Conservation (phyloP, 306 rosid genomes). For the Rubus idaeus region DNA sequence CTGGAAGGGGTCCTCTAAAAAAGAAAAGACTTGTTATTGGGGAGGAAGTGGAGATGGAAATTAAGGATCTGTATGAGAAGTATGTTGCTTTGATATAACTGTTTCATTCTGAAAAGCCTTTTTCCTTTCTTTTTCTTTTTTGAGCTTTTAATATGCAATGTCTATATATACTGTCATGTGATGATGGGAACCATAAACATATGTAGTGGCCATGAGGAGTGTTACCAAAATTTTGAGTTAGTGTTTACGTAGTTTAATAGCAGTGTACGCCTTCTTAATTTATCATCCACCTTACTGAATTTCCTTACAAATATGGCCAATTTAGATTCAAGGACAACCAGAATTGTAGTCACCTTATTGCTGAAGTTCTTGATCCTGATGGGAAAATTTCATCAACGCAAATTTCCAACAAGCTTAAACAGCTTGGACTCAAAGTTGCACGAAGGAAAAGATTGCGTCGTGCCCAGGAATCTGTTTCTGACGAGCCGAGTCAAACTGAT, state of each 20-base stretch:
- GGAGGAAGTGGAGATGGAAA: conserved; percentile 57
- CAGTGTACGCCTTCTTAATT: not conserved
- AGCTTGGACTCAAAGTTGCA: conserved; percentile 56
- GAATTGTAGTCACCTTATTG: conserved; percentile 63
- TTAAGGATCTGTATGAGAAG: conserved; percentile 77
- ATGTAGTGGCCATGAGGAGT: conserved; percentile 3
- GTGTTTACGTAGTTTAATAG: conserved; percentile 1
- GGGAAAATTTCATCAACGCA: conserved; percentile 67
- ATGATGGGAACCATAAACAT: not conserved
- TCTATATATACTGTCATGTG: no score
- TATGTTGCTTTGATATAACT: conserved; percentile 34
- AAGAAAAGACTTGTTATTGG: conserved; percentile 65
- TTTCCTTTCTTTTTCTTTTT: not conserved
- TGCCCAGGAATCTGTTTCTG: conserved; percentile 28
- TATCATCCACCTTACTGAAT: conserved; percentile 13
- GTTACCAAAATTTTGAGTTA: not conserved
- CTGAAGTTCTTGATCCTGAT: conserved; percentile 66
- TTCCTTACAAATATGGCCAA: conserved; percentile 20
- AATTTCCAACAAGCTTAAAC: conserved; percentile 66
- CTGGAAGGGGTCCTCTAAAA: conserved; percentile 45
- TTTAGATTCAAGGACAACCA: conserved; percentile 68
- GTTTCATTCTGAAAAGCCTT: not conserved
- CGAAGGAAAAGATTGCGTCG: conserved; percentile 45
- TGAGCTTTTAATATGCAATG: not conserved
- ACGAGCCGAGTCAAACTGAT: conserved; percentile 38